Evolutionary conservation across 2,329 filamentous ascomycete species (phyloP).

Genomic region (Allantophomopsis lycopodina): DNA sequence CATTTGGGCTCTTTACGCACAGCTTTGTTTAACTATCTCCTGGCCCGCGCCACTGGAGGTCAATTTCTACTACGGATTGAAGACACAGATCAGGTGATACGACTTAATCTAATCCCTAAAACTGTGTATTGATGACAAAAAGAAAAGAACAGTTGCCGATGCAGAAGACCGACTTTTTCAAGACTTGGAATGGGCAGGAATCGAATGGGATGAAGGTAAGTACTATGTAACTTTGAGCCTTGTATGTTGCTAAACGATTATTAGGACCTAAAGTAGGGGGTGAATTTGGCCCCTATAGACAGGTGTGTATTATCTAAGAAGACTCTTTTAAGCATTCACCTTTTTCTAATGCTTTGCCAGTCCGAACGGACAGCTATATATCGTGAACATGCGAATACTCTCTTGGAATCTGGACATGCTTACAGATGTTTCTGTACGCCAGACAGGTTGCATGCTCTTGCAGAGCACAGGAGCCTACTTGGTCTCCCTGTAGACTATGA

Average conservation of each 20-base stretch:
- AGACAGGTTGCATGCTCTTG: constrained; percentile 54
- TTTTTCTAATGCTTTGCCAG: constrained; percentile 23
- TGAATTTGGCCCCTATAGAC: constrained; percentile 72
- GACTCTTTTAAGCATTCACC: neutral
- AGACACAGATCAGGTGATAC: constrained; percentile 75
- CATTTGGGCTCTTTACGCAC: constrained; percentile 87
- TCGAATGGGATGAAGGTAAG: constrained; percentile 84
- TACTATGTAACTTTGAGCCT: neutral
- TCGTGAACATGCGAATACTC: constrained; percentile 48
- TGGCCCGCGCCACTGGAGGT: constrained; percentile 77
- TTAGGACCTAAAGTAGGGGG: constrained; percentile 69
- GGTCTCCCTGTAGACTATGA: constrained; percentile 51
- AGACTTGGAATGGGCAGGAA: constrained; percentile 77
- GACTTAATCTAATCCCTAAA: constrained; percentile 1
- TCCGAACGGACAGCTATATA: constrained; percentile 72
- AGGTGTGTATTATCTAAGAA: constrained; percentile 32
- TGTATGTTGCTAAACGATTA: neutral
- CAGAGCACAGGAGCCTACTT: constrained; percentile 43
- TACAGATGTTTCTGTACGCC: constrained; percentile 89
- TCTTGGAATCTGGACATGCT: constrained; percentile 60
- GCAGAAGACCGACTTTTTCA: constrained; percentile 66
- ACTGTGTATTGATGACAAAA: constrained; percentile 15
- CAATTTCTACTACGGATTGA: constrained; percentile 87
- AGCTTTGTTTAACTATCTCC: constrained; percentile 86
- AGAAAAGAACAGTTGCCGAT: constrained; percentile 71